Evolutionary conservation across 2,329 filamentous ascomycete species (phyloP).

Genomic region (Daldinia sp.): DNA sequence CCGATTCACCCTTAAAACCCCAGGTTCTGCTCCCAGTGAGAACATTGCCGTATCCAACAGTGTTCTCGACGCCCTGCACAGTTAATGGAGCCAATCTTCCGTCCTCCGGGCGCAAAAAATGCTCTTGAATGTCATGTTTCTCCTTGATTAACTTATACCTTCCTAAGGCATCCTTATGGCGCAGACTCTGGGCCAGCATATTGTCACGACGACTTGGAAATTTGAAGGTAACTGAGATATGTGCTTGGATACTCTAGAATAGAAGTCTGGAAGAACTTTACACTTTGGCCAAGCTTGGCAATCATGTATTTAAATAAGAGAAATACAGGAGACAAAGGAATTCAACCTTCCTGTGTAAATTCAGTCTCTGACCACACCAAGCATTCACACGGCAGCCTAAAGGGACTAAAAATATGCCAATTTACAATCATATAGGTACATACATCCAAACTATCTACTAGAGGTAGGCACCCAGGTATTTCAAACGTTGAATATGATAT

Average conservation of each 20-base stretch:
- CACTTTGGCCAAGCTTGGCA: neutral
- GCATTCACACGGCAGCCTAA: neutral
- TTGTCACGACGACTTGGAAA: neutral
- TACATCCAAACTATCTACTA: neutral
- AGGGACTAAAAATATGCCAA: neutral
- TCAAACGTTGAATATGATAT: neutral
- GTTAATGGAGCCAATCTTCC: neutral
- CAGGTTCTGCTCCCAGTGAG: neutral
- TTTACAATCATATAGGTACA: neutral
- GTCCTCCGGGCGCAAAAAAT: neutral
- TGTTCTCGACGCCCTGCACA: neutral
- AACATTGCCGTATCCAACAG: neutral
- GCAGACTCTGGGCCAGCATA: neutral
- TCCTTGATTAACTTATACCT: conserved; percentile 1
- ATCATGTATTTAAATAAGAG: neutral
- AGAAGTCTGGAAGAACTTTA: neutral
- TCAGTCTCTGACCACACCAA: neutral
- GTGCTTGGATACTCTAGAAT: neutral
- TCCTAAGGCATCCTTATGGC: neutral
- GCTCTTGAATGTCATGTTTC: neutral
- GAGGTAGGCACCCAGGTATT: neutral
- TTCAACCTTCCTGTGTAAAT: neutral
- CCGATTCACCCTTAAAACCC: neutral
- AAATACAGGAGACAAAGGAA: neutral
- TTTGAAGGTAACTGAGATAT: neutral